Evolutionary conservation across 2,329 filamentous ascomycete species (phyloP), one percentile per base, ranked within the genome.

Genomic region (Monosporascus cannonballus): DNA sequence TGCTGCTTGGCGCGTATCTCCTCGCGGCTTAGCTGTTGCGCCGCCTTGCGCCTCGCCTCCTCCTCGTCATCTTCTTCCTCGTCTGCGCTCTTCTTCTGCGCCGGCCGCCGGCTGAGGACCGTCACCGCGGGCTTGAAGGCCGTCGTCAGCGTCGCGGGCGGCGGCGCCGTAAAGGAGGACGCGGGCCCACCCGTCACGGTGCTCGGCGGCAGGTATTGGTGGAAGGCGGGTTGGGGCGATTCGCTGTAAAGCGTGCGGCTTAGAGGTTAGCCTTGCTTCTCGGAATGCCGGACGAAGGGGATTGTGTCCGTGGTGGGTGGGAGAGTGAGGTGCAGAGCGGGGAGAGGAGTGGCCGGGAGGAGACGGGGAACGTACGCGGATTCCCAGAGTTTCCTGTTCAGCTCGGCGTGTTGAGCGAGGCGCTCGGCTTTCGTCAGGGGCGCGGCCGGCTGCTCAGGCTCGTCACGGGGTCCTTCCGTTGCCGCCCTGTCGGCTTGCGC

Each of bases 361-460:
- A 22, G 48, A 2, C 39, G 52, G 18, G 34, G 24, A 24, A 66
- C 83, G 52, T 83, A 94, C 87, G 92, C 93, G 65, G 90, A 86
- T 65, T 94, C 84, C 93, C 93, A 96, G 52, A 96, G 73, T 69
- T 88, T 87, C 63, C 86, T 84, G 68, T 96, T 96, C 50, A 86
- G 80, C 68, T 96, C 90, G 27, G 81, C 83, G 68, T 97, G 93
- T 67, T 86, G 82, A 14, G 88, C 89, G 56, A 88, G 77, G 42
- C 87, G 84, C 71, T 96, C 87, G 4, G 89, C 84, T 65, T 88
- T 91, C 59, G 83, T 85, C 54, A 90, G 69, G 44, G 70, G 70
- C 46, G 68, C 68, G 60, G 72, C 70, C 18, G 69, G 65, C 49
- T 63, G 63, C 50, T 72, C 54, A 1, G 53, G 72, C 56, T 71